These are phyloP conservation scores for Sporisorium reilianum DNA, from an alignment of 1,284 basidiomycete genomes.

Conservation along the genomic window DNA sequence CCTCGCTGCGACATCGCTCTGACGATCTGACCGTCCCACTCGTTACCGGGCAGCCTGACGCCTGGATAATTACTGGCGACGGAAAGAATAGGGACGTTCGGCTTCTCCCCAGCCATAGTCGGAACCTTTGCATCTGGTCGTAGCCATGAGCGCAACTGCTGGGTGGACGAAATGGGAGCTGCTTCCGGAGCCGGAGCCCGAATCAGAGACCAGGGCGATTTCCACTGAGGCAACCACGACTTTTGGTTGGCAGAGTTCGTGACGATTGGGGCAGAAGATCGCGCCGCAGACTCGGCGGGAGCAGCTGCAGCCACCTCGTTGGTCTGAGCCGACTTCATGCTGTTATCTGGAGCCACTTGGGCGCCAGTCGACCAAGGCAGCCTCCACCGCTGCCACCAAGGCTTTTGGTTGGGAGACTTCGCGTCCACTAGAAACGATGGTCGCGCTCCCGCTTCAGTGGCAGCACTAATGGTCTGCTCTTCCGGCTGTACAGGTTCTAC, in stretches of 20 bases:
- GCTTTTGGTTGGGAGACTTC: not conserved
- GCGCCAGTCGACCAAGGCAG: not conserved
- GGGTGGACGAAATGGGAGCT: not conserved
- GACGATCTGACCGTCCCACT: slow-evolving; percentile 6
- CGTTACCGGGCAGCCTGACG: slow-evolving; percentile 15
- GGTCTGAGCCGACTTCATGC: not conserved
- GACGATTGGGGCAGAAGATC: not conserved
- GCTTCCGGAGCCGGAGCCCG: not conserved
- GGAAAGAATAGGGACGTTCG: not conserved
- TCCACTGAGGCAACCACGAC: slow-evolving; percentile 3
- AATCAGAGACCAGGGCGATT: not conserved
- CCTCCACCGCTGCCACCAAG: not conserved
- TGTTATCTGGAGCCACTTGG: not conserved
- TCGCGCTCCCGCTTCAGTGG: not conserved
- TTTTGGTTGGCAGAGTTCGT: not conserved
- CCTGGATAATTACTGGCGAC: not conserved
- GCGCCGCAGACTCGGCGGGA: not conserved
- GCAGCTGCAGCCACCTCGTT: not conserved
- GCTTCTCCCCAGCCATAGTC: not conserved
- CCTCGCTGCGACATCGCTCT: not conserved
- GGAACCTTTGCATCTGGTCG: not conserved
- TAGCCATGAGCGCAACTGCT: not conserved
- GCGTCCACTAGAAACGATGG: not conserved
- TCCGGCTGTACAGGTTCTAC: too few relatives aligned
- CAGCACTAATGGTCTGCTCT: too few relatives aligned